Evolutionary conservation across 176 grass and related monocot genomes (phyloP).

Genomic region (Carex pumila): DNA sequence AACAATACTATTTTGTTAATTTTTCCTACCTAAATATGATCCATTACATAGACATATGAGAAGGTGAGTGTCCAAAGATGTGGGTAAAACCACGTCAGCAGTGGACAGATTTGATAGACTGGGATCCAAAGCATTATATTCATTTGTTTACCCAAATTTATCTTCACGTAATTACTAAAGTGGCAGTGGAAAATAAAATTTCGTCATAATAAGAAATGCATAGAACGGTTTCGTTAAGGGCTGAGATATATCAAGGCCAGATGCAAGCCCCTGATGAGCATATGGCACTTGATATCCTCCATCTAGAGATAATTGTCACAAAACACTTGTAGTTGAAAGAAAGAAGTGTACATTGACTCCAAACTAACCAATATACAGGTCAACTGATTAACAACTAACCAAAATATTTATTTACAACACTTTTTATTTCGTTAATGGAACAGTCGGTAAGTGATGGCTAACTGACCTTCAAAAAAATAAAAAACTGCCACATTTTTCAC

Average conservation of each 20-base stretch:
- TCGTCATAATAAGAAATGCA: slow-evolving; percentile 14
- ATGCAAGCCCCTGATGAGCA: slow-evolving; percentile 81
- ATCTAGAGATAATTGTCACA: slow-evolving; percentile 93
- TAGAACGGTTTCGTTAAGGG: slow-evolving; percentile 82
- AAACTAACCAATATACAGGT: background rate
- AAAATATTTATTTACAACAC: background rate
- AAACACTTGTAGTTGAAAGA: slow-evolving; percentile 50
- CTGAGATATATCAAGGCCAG: slow-evolving; percentile 80
- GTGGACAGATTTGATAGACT: too few species aligned
- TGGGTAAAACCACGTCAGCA: too few species aligned
- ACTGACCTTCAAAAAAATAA: too few species aligned
- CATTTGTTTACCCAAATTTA: slow-evolving; percentile 10
- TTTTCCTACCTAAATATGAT: too few species aligned
- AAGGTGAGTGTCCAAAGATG: too few species aligned
- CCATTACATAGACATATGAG: too few species aligned
- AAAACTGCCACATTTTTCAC: background rate
- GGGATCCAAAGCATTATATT: too few species aligned
- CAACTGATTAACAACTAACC: background rate
- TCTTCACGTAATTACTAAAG: background rate
- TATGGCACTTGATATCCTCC: slow-evolving; percentile 98
- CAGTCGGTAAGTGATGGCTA: too few species aligned
- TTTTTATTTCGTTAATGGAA: too few species aligned
- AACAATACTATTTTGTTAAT: too few species aligned
- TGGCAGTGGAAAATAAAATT: background rate
- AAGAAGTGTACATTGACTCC: background rate